Conservation (phyloP, 352 stramenopile genomes). For the Phytopythium boreale region DNA sequence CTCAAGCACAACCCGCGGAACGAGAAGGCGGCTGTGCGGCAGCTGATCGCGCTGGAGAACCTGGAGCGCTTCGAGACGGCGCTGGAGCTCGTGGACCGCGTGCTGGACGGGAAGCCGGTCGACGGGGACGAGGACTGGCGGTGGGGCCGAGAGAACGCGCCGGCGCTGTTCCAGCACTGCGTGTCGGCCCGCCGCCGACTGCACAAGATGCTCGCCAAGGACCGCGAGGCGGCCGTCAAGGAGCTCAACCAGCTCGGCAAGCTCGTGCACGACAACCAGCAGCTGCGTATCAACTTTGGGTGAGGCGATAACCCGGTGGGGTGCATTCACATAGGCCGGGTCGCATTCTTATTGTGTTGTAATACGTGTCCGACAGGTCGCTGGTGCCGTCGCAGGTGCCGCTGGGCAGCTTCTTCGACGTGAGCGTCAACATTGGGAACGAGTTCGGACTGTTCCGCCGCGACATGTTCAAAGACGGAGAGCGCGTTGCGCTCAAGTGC, state of each 20-base stretch:
- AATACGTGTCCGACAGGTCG: constrained; percentile 33
- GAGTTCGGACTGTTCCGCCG: constrained; percentile 80
- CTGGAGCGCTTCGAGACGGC: constrained; percentile 75
- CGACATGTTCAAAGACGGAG: constrained; percentile 35
- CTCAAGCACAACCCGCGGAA: constrained; percentile 52
- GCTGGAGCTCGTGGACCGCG: constrained; percentile 34
- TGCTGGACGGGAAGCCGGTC: constrained; percentile 31
- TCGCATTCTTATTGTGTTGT: constrained; percentile 1
- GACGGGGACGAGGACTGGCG: background rate
- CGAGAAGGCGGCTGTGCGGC: constrained; percentile 63
- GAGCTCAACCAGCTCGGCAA: constrained; percentile 61
- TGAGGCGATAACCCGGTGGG: constrained; percentile 14
- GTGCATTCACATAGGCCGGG: constrained; percentile 1
- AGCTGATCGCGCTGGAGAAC: constrained; percentile 66
- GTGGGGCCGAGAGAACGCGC: constrained; percentile 12
- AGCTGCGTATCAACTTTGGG: constrained; percentile 80
- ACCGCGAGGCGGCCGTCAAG: constrained; percentile 43
- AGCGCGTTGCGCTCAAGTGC: constrained; percentile 50
- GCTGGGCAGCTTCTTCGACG: constrained; percentile 50
- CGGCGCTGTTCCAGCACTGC: constrained; percentile 54
- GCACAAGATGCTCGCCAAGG: constrained; percentile 49
- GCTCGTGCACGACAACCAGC: constrained; percentile 77
- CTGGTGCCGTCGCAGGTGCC: constrained; percentile 53
- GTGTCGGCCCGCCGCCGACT: constrained; percentile 42
- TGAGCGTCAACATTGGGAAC: constrained; percentile 76